Evolutionary conservation across 345 rosid genomes (phyloP).

Genomic region (Acer negundo): DNA sequence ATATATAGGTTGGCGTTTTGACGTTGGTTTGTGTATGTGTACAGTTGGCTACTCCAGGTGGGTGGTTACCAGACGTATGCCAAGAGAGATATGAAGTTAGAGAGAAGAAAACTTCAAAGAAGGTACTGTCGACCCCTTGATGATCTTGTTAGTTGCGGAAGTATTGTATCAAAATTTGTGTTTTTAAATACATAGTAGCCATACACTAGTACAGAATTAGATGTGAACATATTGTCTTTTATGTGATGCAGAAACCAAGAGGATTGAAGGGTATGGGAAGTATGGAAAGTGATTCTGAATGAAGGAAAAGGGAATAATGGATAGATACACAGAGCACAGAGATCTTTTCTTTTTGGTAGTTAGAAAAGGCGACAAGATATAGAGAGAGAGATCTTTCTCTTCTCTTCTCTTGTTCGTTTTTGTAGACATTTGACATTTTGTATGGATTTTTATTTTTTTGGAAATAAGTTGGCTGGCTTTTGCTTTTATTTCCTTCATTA

Average conservation of each 20-base stretch:
- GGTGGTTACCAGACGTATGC: slow-evolving; percentile 83
- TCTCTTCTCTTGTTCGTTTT: slow-evolving; percentile 5
- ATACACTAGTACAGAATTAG: neutral
- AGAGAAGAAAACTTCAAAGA: slow-evolving; percentile 91
- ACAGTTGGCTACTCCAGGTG: slow-evolving; percentile 91
- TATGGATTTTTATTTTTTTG: neutral
- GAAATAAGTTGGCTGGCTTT: neutral
- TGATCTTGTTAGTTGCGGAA: neutral
- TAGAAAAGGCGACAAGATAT: slow-evolving; percentile 7
- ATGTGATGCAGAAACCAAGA: slow-evolving; percentile 47
- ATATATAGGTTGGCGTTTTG: neutral
- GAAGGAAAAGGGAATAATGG: slow-evolving; percentile 6
- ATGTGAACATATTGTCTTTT: neutral
- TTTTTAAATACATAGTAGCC: neutral
- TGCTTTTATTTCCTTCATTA: slow-evolving; percentile 8
- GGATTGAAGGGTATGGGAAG: slow-evolving; percentile 73
- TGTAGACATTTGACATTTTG: slow-evolving; percentile 15
- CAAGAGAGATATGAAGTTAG: slow-evolving; percentile 89
- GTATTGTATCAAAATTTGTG: slow-evolving; percentile 1
- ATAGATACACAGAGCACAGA: neutral
- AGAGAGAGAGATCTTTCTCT: neutral
- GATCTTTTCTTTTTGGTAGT: slow-evolving; percentile 13
- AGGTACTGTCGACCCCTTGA: slow-evolving; percentile 57
- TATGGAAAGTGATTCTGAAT: slow-evolving; percentile 61
- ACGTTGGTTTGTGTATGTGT: neutral